Base-by-base conservation (phyloP, 805 yeast species). In the Candida adriatica region DNA sequence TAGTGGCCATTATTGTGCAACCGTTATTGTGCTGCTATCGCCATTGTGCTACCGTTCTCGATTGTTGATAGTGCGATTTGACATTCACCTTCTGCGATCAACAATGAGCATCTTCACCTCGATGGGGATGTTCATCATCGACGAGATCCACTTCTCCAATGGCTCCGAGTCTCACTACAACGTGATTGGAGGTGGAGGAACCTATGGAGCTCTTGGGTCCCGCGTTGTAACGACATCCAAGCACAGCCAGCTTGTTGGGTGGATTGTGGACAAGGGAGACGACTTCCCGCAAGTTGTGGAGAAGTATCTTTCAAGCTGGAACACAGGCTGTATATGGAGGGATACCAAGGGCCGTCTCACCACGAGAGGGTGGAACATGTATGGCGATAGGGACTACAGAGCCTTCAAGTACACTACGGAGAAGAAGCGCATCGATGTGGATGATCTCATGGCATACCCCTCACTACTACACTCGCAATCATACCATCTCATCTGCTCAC, bases 111-210 rank as follows among this genome's bases (percentile, higher is more conserved):
- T 69, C 8, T 70, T 84, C 48, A 66, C 80, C 14, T 70, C 94
- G 1, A 62, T 83, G 62, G 97, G 96, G 27, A 79, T 88, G 85
- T 81, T 86, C 58, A 86, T 90, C 47, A 69, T 88, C 13, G 97
- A 88, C 55, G 95, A 85, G 42, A 84, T 87, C 43, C 76, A 73
- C 35, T 76, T 73, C 46, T 67, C 73, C 0, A 51, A 34, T 3
- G 30, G 43, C 55, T 26, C 27, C 32, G 41, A 58, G 40, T 30
- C 59, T 35, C 63, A 61, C 42, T 52, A 46, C 39, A 54, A 83
- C 50, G 65, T 88, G 6, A 64, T 84, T 28, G 97, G 97, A 1
- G 97, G 97, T 2, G 97, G 88, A 2, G 96, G 94, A 0, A 73
- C 90, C 1, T 88, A 70, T 53, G 87, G 87, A 2, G 70, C 77